Evolutionary conservation across 2,329 filamentous ascomycete genomes (phyloP), one percentile per base, ranked within the genome.

Genomic region (Penicillium digitatum): DNA sequence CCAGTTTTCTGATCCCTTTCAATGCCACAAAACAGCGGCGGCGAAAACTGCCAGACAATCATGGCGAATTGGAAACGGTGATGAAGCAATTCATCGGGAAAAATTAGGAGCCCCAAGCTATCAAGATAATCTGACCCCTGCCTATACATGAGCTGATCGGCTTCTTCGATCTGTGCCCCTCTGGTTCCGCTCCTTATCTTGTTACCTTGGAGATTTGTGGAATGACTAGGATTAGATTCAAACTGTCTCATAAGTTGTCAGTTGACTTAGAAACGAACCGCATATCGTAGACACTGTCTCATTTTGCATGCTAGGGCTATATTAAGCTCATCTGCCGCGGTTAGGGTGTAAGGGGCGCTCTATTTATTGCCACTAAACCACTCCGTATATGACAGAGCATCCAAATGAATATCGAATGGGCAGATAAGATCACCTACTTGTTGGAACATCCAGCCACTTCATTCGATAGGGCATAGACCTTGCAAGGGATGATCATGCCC

Each of bases 251-350:
- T 32, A 7, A 22, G 31, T 52, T 54, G 54, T 32, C 7, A 22
- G 31, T 52, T 54, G 54, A 49, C 48, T 10, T 31, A 27, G 51
- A 26, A 37, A 54, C 29, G 38, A 20, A 38, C 11, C 47, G 24
- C 14, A 10, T 3, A n/a, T 20, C 18, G 32, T 50, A 37, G 45
- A 39, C 43, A 38, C 24, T 44, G 48, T 52, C 29, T 57, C 55
- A 46, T 27, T 40, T 46, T 26, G 24, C 40, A 52, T 38, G 38
- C 55, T 37, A 48, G 48, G 52, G 48, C 49, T 44, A 38, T 34
- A 47, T 59, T 48, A 59, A 58, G 52, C 52, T 59, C 52, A 50
- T 34, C 20, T 24, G 31, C 38, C 54, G 40, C 49, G 11, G 10
- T 26, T 7, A 20, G 6, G 20, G 56, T 49, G 58, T 24, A 60